phyloP scores from a whole-genome alignment of 345 rosid species.

The Pseudoturritis turrita region DNA sequence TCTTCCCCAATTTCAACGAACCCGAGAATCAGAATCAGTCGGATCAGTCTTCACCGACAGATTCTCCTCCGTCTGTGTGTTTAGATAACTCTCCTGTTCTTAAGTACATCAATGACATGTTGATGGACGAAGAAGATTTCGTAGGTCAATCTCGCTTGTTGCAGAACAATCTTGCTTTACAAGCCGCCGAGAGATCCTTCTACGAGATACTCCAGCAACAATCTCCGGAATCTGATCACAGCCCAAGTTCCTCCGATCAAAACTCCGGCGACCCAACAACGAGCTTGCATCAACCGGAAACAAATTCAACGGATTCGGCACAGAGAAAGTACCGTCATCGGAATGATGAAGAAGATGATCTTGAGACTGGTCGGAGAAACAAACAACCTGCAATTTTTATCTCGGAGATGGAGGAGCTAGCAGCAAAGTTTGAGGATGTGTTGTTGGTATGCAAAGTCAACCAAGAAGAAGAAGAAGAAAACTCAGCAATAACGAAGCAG shows the following conservation, averaged over 20 bases:
- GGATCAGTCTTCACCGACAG: slow-evolving; percentile 10
- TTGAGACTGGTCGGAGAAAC: slow-evolving; percentile 50
- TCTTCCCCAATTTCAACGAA: not conserved
- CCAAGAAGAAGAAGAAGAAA: slow-evolving; percentile 3
- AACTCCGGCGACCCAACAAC: slow-evolving; percentile 5
- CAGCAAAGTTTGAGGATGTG: slow-evolving; percentile 63
- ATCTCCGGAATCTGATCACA: slow-evolving; percentile 53
- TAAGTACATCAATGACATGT: slow-evolving; percentile 57
- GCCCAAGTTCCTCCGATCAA: not conserved
- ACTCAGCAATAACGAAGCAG: slow-evolving; percentile 19
- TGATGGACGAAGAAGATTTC: slow-evolving; percentile 65
- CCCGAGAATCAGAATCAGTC: not conserved
- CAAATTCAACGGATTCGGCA: slow-evolving; percentile 17
- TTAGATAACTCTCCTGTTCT: slow-evolving; percentile 39
- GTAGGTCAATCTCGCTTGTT: slow-evolving; percentile 43
- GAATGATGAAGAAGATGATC: slow-evolving; percentile 40
- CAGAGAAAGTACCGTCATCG: slow-evolving; percentile 51
- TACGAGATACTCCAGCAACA: slow-evolving; percentile 45
- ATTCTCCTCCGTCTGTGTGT: slow-evolving; percentile 3
- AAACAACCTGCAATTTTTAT: slow-evolving; percentile 53
- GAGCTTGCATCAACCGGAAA: no score
- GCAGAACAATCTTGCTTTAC: slow-evolving; percentile 48
- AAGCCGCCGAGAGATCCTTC: slow-evolving; percentile 65
- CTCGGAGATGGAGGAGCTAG: slow-evolving; percentile 51
- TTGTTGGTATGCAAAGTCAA: slow-evolving; percentile 33